Evolutionary conservation across 305 asterid species (phyloP).

Genomic region (Plantago coronopus): DNA sequence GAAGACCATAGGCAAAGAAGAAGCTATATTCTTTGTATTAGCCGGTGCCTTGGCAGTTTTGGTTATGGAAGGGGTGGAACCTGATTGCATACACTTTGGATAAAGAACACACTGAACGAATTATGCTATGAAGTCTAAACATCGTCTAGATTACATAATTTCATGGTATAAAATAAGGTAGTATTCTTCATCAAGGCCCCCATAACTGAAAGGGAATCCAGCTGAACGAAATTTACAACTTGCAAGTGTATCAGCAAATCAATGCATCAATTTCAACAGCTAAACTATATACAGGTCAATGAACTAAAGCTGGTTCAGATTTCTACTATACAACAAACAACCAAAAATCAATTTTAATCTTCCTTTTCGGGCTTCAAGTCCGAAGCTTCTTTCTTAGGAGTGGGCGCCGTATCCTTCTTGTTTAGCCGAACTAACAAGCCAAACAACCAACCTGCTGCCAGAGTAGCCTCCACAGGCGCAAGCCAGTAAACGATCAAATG

Average conservation of each 20-base stretch:
- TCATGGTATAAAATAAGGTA: too few relatives aligned
- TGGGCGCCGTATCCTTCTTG: conserved; percentile 21
- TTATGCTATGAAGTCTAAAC: too few relatives aligned
- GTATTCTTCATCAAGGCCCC: too few relatives aligned
- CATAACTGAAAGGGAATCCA: too few relatives aligned
- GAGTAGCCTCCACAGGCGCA: conserved; percentile 80
- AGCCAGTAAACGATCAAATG: conserved; percentile 86
- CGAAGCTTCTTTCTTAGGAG: conserved; percentile 24
- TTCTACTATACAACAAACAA: conserved; percentile 20
- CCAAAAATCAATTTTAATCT: conserved; percentile 24
- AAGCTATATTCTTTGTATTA: too few relatives aligned
- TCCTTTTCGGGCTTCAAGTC: conserved; percentile 35
- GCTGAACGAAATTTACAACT: too few relatives aligned
- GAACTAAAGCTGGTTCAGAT: conserved; percentile 4
- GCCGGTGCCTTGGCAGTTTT: too few relatives aligned
- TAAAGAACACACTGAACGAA: too few relatives aligned
- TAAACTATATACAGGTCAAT: conserved; percentile 15
- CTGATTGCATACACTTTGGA: too few relatives aligned
- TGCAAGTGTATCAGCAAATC: neutral
- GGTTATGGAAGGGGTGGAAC: too few relatives aligned
- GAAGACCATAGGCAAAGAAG: too few relatives aligned
- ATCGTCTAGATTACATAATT: too few relatives aligned
- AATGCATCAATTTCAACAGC: neutral
- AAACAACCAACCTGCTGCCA: conserved; percentile 67
- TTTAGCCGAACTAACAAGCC: conserved; percentile 37